Evolutionary conservation across 768 basidiomycete species (phyloP).

Genomic region (Agaricus blazei): DNA sequence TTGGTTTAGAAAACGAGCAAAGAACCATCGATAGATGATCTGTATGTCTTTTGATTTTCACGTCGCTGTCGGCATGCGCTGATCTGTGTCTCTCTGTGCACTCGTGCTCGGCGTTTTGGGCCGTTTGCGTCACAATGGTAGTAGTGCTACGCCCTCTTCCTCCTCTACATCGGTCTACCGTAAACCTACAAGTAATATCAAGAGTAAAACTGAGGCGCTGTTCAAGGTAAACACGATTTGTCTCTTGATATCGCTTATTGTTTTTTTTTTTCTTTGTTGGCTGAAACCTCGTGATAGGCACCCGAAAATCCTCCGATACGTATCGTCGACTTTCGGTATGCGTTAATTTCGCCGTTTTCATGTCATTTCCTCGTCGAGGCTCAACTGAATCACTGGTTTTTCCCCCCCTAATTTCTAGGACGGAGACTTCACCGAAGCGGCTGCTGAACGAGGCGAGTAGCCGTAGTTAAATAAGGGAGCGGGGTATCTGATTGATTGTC

Average conservation of each 20-base stretch:
- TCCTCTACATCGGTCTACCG: background rate
- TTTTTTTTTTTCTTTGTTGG: no score
- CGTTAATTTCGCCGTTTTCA: no score
- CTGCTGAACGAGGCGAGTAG: background rate
- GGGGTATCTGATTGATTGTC: background rate
- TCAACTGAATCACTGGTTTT: background rate
- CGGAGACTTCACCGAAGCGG: slow-evolving; percentile 7
- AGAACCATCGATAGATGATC: background rate
- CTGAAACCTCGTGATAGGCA: background rate
- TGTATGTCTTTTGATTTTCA: background rate
- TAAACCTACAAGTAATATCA: background rate
- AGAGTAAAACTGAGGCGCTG: background rate
- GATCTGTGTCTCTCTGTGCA: background rate
- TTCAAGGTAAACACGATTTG: slow-evolving; percentile 1
- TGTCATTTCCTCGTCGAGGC: no score
- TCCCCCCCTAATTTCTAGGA: background rate
- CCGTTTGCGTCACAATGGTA: no score
- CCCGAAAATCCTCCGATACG: slow-evolving; percentile 5
- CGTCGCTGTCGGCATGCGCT: background rate
- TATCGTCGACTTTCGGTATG: slow-evolving; percentile 8
- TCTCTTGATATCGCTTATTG: no score
- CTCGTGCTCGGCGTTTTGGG: background rate
- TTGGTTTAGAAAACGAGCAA: background rate
- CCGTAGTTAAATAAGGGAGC: background rate
- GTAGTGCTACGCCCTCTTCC: background rate